These are phyloP conservation scores for Xylaria polymorpha DNA, from an alignment of 2,329 filamentous ascomycete genomes.

Conservation along the genomic window DNA sequence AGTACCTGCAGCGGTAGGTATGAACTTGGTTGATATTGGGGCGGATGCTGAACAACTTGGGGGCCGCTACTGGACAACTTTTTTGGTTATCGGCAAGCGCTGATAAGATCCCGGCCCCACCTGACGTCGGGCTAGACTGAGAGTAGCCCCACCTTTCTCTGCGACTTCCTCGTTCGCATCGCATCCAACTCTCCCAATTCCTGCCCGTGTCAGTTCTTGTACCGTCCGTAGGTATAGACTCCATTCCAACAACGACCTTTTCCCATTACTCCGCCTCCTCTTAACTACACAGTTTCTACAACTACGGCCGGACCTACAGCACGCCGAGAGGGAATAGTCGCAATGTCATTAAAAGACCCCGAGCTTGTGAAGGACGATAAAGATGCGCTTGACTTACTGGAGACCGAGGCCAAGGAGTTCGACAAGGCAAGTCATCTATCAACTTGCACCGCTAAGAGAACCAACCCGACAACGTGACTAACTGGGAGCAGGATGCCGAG, in stretches of 20 bases:
- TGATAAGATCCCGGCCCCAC: slow-evolving; percentile 38
- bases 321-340: slow-evolving; percentile 1
- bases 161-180: slow-evolving; percentile 1
- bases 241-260: slow-evolving; percentile 7
- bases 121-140: slow-evolving; percentile 14
- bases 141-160: slow-evolving; percentile 18
- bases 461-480: slow-evolving; percentile 34
- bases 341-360: slow-evolving; percentile 59
- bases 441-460: background rate
- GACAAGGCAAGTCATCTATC: slow-evolving; percentile 72
- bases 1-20: too few species aligned
- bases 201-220: background rate
- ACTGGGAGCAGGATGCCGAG: slow-evolving; percentile 81
- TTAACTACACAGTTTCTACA: background rate
- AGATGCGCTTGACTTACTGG: slow-evolving; percentile 83
- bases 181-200: slow-evolving; percentile 12
- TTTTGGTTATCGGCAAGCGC: slow-evolving; percentile 37
- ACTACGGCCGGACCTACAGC: background rate
- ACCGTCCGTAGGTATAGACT: background rate
- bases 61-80: slow-evolving; percentile 29
- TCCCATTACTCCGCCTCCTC: background rate
- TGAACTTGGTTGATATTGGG: slow-evolving; percentile 10
- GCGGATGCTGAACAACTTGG: slow-evolving; percentile 12
- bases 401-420: slow-evolving; percentile 88
- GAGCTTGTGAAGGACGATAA: slow-evolving; percentile 61